These are phyloP conservation scores for Amylocystis lapponica DNA, from an alignment of 768 basidiomycete species.

Conservation along the genomic window DNA sequence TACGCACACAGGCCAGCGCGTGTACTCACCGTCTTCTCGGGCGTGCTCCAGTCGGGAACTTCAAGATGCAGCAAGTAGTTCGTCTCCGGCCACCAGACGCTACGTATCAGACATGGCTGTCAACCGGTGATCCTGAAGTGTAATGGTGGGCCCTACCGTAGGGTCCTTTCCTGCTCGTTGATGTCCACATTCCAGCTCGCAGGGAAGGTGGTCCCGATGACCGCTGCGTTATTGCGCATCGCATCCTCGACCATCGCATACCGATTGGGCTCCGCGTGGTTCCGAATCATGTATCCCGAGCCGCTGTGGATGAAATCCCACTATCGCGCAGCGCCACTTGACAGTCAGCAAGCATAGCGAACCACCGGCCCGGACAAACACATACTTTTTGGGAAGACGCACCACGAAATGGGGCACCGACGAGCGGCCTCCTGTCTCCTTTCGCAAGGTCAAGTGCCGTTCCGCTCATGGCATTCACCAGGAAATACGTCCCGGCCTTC, in stretches of 20 bases:
- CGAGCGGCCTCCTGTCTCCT: slow-evolving; percentile 10
- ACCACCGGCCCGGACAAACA: slow-evolving; percentile 20
- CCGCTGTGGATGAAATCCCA: slow-evolving; percentile 23
- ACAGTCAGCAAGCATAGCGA: too few relatives aligned
- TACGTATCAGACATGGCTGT: too few relatives aligned
- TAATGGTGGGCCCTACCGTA: too few relatives aligned
- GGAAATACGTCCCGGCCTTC: slow-evolving; percentile 16
- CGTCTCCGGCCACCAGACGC: too few relatives aligned
- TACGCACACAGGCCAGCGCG: too few relatives aligned
- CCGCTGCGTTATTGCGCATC: slow-evolving; percentile 6
- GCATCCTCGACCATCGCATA: slow-evolving; percentile 20
- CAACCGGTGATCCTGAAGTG: too few relatives aligned
- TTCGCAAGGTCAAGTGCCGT: slow-evolving; percentile 22
- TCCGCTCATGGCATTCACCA: slow-evolving; percentile 19
- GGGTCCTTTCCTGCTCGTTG: slow-evolving; percentile 9
- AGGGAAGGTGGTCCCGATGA: slow-evolving; percentile 22
- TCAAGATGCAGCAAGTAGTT: too few relatives aligned
- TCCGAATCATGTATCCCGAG: slow-evolving; percentile 18
- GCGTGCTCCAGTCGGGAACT: too few relatives aligned
- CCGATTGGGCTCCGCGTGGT: slow-evolving; percentile 5
- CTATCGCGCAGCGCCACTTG: slow-evolving; percentile 27
- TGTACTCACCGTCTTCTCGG: too few relatives aligned
- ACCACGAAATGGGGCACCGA: too few relatives aligned
- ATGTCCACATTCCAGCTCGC: slow-evolving; percentile 19
- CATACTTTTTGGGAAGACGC: slow-evolving; percentile 13